Percentiles rank a stretch among this genome's conserved stretches.
Evolutionary conservation across 2,329 filamentous ascomycete genomes (phyloP).

Genomic region (Penicillium sp.): DNA sequence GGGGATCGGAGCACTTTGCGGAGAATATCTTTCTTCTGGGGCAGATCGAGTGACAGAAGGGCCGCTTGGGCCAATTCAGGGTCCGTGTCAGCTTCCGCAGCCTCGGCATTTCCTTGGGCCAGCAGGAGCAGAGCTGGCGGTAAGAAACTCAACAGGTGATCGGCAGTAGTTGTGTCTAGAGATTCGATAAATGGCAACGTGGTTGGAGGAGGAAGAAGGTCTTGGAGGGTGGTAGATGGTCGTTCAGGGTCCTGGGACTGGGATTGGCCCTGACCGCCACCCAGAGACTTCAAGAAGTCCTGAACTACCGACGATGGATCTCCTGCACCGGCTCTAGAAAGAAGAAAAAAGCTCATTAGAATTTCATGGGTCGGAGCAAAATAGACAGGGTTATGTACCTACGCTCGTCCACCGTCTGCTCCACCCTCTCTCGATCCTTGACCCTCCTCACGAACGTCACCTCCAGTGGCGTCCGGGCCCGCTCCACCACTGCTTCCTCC

Average conservation of each 20-base stretch:
- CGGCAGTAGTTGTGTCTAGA: constrained; percentile 62
- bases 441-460: constrained; percentile 87
- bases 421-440: constrained; percentile 85
- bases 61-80: constrained; percentile 69
- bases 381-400: constrained; percentile 63
- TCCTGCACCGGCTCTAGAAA: constrained; percentile 58
- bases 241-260: constrained; percentile 55
- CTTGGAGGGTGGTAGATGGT: constrained; percentile 77
- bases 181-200: constrained; percentile 76
- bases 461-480: constrained; percentile 81
- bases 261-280: constrained; percentile 49
- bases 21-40: constrained; percentile 77
- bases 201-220: constrained; percentile 74
- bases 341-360: constrained; percentile 12
- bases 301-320: constrained; percentile 79
- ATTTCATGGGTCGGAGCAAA: constrained; percentile 12
- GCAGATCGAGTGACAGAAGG: constrained; percentile 67
- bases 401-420: constrained; percentile 97
- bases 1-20: constrained; percentile 82
- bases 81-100: constrained; percentile 64
- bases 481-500: constrained; percentile 72
- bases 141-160: constrained; percentile 73
- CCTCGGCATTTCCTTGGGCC: constrained; percentile 64
- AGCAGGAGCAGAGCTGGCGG: constrained; percentile 77
- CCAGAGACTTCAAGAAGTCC: constrained; percentile 82